phyloP scores from a whole-genome alignment of 2,329 filamentous ascomycete genomes.

The Leptographium flavum region DNA sequence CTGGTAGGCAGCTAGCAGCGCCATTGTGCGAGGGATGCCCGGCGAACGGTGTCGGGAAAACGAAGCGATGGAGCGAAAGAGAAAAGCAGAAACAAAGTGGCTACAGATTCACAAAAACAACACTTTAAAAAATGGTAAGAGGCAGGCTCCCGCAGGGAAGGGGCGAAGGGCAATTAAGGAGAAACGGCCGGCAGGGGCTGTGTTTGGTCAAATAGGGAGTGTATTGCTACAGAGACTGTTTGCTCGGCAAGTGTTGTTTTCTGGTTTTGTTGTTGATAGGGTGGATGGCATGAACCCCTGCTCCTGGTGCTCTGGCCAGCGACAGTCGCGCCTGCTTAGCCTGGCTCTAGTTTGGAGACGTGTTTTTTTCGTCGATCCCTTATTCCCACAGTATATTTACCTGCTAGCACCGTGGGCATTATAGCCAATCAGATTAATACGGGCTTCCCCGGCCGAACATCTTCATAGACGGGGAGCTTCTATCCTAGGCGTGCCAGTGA shows the following conservation, averaged over 20 bases:
- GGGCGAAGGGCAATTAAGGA: neutral
- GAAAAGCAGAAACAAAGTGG: neutral
- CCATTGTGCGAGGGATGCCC: slow-evolving; percentile 20
- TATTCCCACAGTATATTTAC: too few relatives aligned
- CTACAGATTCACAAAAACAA: too few relatives aligned
- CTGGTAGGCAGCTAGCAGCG: slow-evolving; percentile 46
- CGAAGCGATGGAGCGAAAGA: neutral
- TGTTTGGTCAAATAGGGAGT: too few relatives aligned
- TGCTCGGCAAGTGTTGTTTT: neutral
- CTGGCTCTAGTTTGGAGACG: neutral
- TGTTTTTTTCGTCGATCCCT: too few relatives aligned
- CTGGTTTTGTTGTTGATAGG: neutral
- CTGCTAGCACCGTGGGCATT: too few relatives aligned
- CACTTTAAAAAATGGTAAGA: too few relatives aligned
- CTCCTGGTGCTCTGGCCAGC: too few relatives aligned
- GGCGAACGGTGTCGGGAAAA: neutral
- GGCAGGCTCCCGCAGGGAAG: neutral
- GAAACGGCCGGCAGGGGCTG: too few relatives aligned
- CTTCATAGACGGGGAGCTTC: too few relatives aligned
- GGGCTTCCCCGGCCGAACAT: too few relatives aligned
- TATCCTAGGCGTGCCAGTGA: too few relatives aligned
- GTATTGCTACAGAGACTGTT: neutral
- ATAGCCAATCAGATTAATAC: too few relatives aligned
- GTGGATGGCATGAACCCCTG: neutral
- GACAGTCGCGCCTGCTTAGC: neutral